Evolutionary conservation across 2,329 filamentous ascomycete genomes (phyloP).

Genomic region (Ceratocystis papillata): DNA sequence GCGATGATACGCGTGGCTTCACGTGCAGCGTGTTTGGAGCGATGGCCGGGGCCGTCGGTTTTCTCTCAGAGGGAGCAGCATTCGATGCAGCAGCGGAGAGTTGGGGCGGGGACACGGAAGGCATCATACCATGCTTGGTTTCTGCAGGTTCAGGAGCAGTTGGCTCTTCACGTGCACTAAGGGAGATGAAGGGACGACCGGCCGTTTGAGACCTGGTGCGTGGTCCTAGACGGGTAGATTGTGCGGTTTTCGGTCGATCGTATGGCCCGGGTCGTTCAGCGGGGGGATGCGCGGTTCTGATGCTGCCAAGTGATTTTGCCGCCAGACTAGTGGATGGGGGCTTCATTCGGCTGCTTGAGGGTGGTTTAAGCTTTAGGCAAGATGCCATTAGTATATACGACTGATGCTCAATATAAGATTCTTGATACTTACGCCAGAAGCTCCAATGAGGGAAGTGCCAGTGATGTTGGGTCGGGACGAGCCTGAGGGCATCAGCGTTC

Average conservation of each 20-base stretch:
- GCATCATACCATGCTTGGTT: slow-evolving; percentile 13
- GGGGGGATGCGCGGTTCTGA: slow-evolving; percentile 33
- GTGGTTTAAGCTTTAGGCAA: slow-evolving; percentile 21
- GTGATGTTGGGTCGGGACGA: slow-evolving; percentile 38
- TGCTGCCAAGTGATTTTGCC: slow-evolving; percentile 46
- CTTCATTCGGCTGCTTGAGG: slow-evolving; percentile 18
- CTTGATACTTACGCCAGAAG: slow-evolving; percentile 23
- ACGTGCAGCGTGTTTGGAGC: not conserved
- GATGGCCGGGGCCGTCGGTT: not conserved
- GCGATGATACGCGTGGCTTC: slow-evolving; percentile 14
- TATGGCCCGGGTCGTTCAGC: slow-evolving; percentile 39
- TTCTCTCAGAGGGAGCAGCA: not conserved
- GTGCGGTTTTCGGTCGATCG: slow-evolving; percentile 43
- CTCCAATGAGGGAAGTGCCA: slow-evolving; percentile 30
- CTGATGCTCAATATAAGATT: too few relatives aligned
- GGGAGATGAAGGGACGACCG: slow-evolving; percentile 11
- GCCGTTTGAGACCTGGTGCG: slow-evolving; percentile 21
- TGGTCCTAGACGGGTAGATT: slow-evolving; percentile 31
- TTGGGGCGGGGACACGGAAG: slow-evolving; percentile 7
- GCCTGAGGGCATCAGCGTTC: slow-evolving; percentile 34
- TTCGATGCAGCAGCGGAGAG: not conserved
- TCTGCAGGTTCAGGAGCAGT: not conserved
- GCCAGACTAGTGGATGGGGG: slow-evolving; percentile 16
- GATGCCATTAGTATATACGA: slow-evolving; percentile 12
- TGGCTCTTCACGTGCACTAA: slow-evolving; percentile 13